A percentile compares a stretch with the other conserved stretches of the same genome.
Conservation (phyloP, 768 basidiomycete species). For the Phlebiopsis flavidoalba region DNA sequence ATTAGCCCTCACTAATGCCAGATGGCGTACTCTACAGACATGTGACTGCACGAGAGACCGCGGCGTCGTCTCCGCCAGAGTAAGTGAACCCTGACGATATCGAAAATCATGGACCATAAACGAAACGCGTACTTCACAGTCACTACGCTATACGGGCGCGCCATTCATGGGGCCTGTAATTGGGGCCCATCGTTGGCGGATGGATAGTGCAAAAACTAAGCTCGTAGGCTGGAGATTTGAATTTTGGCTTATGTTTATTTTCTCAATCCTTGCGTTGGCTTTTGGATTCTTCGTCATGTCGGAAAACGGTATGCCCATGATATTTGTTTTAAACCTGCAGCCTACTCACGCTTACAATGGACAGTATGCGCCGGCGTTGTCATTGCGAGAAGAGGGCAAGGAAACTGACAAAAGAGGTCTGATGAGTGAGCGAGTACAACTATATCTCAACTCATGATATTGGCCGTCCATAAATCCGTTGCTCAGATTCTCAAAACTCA, state of each 20-base stretch:
- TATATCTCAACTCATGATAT: constrained; percentile 50
- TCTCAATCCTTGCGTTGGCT: constrained; percentile 40
- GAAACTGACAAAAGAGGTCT: constrained; percentile 36
- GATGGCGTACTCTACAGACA: constrained; percentile 52
- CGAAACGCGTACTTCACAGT: constrained; percentile 26
- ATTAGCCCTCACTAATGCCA: constrained; percentile 53
- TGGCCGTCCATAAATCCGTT: constrained; percentile 37
- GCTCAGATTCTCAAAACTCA: constrained; percentile 38
- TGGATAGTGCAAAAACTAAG: too few species aligned
- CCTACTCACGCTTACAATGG: background rate
- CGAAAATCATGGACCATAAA: too few species aligned
- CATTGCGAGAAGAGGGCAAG: constrained; percentile 46
- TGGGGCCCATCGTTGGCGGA: constrained; percentile 34
- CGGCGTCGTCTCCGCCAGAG: constrained; percentile 45
- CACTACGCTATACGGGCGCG: constrained; percentile 52
- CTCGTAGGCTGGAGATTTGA: constrained; percentile 65
- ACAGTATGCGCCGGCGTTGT: constrained; percentile 59
- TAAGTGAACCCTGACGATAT: background rate
- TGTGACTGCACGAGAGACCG: constrained; percentile 56
- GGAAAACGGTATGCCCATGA: constrained; percentile 44
- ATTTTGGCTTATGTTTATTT: constrained; percentile 62
- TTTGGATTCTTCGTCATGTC: constrained; percentile 44
- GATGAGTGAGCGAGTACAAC: constrained; percentile 31
- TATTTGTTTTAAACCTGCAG: background rate
- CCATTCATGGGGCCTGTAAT: constrained; percentile 58